These are phyloP conservation scores for Blastobotrys capitulatus DNA, from an alignment of 1,139 yeast genomes.

Conservation along the genomic window DNA sequence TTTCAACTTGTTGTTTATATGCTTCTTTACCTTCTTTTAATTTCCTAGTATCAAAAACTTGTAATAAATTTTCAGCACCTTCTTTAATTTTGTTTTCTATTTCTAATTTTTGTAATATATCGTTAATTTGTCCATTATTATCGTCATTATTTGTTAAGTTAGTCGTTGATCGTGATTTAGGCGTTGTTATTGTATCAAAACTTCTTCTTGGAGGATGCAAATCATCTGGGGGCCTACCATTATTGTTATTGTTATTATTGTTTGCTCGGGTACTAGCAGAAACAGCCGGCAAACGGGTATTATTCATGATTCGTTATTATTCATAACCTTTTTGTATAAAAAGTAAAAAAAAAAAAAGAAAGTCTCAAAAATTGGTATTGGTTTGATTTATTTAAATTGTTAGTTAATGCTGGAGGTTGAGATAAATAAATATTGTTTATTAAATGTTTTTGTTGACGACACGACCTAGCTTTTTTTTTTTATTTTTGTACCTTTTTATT, in stretches of 20 bases:
- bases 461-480: no score
- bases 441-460: no score
- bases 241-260: background rate
- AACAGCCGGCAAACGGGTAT: conserved; percentile 2
- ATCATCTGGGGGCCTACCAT: background rate
- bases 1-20: conserved; percentile 31
- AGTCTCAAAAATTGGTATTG: background rate
- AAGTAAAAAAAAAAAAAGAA: background rate
- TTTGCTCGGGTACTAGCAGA: background rate
- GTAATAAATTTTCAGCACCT: conserved; percentile 39
- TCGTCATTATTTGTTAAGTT: background rate
- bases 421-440: no score
- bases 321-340: background rate
- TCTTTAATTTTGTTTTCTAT: conserved; percentile 38
- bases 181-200: conserved; percentile 6
- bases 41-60: conserved; percentile 25
- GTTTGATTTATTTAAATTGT: no score
- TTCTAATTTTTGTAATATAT: conserved; percentile 34
- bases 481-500: no score
- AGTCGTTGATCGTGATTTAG: background rate
- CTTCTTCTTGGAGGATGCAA: background rate
- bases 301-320: background rate
- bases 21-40: conserved; percentile 26
- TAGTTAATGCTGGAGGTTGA: no score
- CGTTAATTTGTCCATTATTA: conserved; percentile 22